These are phyloP conservation scores for Chara braunii DNA, from an alignment of 139 green algal species.

Conservation along the genomic window DNA sequence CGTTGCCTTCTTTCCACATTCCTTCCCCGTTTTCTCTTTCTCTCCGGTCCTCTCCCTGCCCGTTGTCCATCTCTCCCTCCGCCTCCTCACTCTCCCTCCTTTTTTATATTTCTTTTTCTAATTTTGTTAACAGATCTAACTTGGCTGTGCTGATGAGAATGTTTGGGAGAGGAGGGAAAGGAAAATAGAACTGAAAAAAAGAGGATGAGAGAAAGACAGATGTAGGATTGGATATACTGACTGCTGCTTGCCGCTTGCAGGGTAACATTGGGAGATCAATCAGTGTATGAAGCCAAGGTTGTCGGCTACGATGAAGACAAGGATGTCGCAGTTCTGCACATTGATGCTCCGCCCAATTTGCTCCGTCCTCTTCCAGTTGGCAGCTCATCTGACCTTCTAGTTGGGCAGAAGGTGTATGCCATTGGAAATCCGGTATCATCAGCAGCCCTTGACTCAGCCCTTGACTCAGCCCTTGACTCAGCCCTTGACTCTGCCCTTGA, in stretches of 20 bases:
- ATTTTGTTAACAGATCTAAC: background rate
- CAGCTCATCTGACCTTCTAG: constrained; percentile 36
- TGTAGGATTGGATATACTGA: background rate
- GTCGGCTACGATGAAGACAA: constrained; percentile 53
- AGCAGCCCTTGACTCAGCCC: background rate
- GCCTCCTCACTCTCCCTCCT: background rate
- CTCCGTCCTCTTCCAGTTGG: constrained; percentile 33
- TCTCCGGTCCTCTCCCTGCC: too few species aligned
- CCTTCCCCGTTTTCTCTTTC: too few species aligned
- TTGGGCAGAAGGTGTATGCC: constrained; percentile 51
- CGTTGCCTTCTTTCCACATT: too few species aligned
- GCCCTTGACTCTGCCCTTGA: too few species aligned
- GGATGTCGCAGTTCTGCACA: constrained; percentile 51
- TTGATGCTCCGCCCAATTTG: constrained; percentile 31
- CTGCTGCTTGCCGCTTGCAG: background rate
- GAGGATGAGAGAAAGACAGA: background rate
- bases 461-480: too few species aligned
- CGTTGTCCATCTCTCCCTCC: too few species aligned
- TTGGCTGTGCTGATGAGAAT: background rate
- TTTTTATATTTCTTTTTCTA: background rate
- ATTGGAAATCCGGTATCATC: constrained; percentile 51
- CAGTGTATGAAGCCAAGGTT: constrained; percentile 38
- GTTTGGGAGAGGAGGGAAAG: background rate
- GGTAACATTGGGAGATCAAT: constrained; percentile 38
- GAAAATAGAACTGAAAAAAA: background rate